phyloP scores from a whole-genome alignment of 2,329 filamentous ascomycete genomes.

The Berkeleyomyces basicola region DNA sequence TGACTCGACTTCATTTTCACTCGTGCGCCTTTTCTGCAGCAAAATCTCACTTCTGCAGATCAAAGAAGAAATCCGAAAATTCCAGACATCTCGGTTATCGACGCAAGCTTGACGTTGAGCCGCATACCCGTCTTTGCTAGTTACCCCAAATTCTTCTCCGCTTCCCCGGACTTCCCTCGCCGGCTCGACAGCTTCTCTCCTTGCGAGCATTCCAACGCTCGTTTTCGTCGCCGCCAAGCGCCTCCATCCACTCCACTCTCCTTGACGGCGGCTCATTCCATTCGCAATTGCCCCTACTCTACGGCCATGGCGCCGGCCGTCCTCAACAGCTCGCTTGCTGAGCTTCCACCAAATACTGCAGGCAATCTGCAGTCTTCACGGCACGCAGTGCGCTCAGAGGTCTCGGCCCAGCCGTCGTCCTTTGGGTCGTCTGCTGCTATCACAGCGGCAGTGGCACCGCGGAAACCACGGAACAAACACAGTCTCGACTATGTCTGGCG shows the following conservation, averaged over 20 bases:
- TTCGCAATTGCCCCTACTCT: not conserved
- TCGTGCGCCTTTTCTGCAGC: not conserved
- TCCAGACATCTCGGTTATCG: not conserved
- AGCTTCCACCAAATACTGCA: slow-evolving; percentile 3
- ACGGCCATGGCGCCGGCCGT: slow-evolving; percentile 6
- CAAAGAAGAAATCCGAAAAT: not conserved
- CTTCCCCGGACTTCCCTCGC: slow-evolving; percentile 1
- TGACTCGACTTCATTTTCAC: no score
- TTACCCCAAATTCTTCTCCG: slow-evolving; percentile 4
- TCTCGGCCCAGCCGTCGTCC: slow-evolving; percentile 15
- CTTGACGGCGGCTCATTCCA: not conserved
- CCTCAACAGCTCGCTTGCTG: slow-evolving; percentile 7
- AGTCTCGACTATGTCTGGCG: slow-evolving; percentile 72
- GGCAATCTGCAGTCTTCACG: not conserved
- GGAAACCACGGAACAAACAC: slow-evolving; percentile 35
- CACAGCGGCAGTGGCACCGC: slow-evolving; percentile 18
- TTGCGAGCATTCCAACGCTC: no score
- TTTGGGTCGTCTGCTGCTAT: not conserved
- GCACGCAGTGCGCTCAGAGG: not conserved
- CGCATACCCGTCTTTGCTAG: not conserved
- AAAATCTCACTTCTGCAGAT: not conserved
- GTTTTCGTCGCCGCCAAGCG: no score
- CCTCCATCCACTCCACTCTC: not conserved
- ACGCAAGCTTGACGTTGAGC: not conserved
- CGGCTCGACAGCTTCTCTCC: not conserved